Base-by-base conservation (phyloP, 805 yeast genomes). In the Teunomyces tritomae region DNA sequence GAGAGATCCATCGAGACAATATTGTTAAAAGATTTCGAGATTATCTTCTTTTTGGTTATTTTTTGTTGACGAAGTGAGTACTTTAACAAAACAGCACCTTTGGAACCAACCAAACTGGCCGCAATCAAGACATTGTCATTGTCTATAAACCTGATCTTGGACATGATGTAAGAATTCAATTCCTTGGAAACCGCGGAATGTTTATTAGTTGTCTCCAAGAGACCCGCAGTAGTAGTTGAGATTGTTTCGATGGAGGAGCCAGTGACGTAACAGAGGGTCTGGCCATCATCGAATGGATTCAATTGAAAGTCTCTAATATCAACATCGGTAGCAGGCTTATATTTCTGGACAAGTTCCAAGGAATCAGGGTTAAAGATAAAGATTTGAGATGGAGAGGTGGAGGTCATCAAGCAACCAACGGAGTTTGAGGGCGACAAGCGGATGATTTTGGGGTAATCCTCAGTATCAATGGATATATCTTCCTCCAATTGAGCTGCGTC, bases 331-430 rank as follows among this genome's bases (percentile, higher is more conserved):
- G 65, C 60, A 1, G 89, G 77, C 48, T 73, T 79, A 48, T 79
- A 77, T 57, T 77, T 82, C 56, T 73, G 76, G 37, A 72, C 75
- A 49, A 79, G 77, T 41, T 77, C 80, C 48, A 88, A 67, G 26
- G 78, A 69, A 5, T 73, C 77, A 1, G 77, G 75, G 52, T 84
- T 80, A 50, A 89, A 77, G 16, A 86, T 68, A 59, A 80, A 84
- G 14, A 88, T 71, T 4, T 77, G 66, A 0, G 89, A 80, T 0
- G 94, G 92, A 5, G 74, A 67, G 17, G 76, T 72, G 13, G 92
- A 83, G 24, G 91, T 82, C 49, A 88, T 82, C 48, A 87, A 71
- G 2, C 85, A 87, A 5, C 88, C 88, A 8, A 80, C 69, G 2
- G 80, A 59, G n/a, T 81, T 83, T 57, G 84, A 84, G 16, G 71